A percentile compares a stretch with the other conserved stretches of the same genome.
Evolutionary conservation across 1,284 basidiomycete genomes (phyloP).

Genomic region (Cutaneotrichosporon cyanovorans): DNA sequence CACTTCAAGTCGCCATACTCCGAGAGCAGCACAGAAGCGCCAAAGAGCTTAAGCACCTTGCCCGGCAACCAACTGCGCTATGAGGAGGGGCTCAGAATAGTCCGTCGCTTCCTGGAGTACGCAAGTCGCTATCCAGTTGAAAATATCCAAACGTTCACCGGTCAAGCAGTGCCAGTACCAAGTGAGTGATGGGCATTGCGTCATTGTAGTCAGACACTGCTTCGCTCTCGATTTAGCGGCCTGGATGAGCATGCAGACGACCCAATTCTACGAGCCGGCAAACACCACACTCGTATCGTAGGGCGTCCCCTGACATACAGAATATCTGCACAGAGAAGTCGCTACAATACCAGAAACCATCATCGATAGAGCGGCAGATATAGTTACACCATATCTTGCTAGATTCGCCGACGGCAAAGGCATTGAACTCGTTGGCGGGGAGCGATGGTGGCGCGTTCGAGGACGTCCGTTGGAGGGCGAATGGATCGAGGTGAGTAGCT

Average conservation of each 20-base stretch:
- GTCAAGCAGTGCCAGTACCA: constrained; percentile 38
- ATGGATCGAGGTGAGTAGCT: constrained; percentile 60
- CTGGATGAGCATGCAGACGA: too few relatives aligned
- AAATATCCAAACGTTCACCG: constrained; percentile 47
- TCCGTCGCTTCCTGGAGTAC: constrained; percentile 38
- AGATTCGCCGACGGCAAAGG: constrained; percentile 33
- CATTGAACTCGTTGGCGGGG: constrained; percentile 59
- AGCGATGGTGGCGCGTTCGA: constrained; percentile 90
- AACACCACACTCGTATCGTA: too few relatives aligned
- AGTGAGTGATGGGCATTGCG: too few relatives aligned
- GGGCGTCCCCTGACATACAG: constrained; percentile 18
- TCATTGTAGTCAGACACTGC: too few relatives aligned
- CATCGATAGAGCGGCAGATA: constrained; percentile 37
- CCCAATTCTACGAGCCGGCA: too few relatives aligned
- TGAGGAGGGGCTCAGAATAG: constrained; percentile 40
- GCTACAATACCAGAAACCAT: constrained; percentile 38
- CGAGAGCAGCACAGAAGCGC: not conserved
- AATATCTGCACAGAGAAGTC: constrained; percentile 40
- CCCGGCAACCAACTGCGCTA: constrained; percentile 40
- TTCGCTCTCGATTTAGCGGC: too few relatives aligned
- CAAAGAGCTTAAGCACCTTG: constrained; percentile 7
- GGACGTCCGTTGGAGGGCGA: constrained; percentile 69
- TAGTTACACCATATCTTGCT: constrained; percentile 39
- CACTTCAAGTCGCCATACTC: not conserved
- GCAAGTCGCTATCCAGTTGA: constrained; percentile 41